phyloP scores from a whole-genome alignment of 2,329 filamentous ascomycete genomes.

The Westerdykella aurantiaca region DNA sequence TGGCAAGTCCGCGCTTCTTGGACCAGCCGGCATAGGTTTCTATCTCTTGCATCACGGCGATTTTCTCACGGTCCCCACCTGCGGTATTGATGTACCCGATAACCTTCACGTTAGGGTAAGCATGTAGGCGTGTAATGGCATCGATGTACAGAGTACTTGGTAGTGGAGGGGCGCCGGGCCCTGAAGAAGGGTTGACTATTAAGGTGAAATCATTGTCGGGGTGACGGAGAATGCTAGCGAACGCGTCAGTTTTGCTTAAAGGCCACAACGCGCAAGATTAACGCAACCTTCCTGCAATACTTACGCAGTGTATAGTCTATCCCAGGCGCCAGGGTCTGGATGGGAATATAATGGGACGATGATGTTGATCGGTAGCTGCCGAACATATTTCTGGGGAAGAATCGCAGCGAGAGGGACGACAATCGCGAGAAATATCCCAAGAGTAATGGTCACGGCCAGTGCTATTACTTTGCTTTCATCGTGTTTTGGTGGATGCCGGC shows the following conservation, averaged over 20 bases:
- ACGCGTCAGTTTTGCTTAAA: background rate
- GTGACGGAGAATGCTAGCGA: conserved; percentile 20
- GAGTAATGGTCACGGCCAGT: conserved; percentile 15
- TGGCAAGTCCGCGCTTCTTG: conserved; percentile 25
- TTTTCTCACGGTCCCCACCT: conserved; percentile 29
- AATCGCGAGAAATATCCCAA: conserved; percentile 14
- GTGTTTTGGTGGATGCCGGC: background rate
- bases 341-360: conserved; percentile 49
- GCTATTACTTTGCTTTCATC: conserved; percentile 5
- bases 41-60: conserved; percentile 36
- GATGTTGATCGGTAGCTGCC: conserved; percentile 25
- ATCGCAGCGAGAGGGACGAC: conserved; percentile 17
- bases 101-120: conserved; percentile 44
- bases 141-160: conserved; percentile 41
- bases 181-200: conserved; percentile 43
- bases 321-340: conserved; percentile 42
- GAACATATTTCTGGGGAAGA: conserved; percentile 17
- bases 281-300: conserved; percentile 2
- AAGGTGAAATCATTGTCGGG: conserved; percentile 45
- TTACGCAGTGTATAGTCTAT: conserved; percentile 13
- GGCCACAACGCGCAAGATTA: background rate
- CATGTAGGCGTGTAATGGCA: conserved; percentile 38
- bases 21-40: conserved; percentile 45
- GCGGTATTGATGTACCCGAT: conserved; percentile 48
- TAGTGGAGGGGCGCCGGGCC: conserved; percentile 39